A percentile compares a stretch with the other conserved stretches of the same genome.
Conservation (phyloP, 805 yeast genomes). For the Torulaspora franciscae region DNA sequence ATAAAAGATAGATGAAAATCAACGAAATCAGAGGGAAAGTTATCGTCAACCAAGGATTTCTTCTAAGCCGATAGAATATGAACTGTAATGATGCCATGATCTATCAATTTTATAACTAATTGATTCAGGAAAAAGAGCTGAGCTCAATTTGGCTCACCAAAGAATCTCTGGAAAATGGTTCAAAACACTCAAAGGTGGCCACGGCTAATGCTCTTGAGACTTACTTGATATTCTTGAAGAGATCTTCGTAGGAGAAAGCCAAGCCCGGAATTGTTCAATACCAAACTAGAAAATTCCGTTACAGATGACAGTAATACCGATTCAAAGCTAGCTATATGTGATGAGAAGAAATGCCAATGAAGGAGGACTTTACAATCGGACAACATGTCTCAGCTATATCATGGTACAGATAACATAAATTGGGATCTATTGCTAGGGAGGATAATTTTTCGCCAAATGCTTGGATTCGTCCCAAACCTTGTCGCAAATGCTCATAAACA, state of each 20-base stretch:
- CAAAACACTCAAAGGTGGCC: neutral
- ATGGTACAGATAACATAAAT: neutral
- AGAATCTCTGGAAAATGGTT: neutral
- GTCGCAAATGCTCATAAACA: slow-evolving; percentile 34
- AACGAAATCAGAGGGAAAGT: slow-evolving; percentile 25
- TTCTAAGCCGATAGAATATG: slow-evolving; percentile 28
- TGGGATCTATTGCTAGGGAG: neutral
- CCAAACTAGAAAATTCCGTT: neutral
- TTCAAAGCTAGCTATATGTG: neutral
- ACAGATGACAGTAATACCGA: slow-evolving; percentile 2
- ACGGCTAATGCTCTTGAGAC: neutral
- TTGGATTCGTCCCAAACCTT: slow-evolving; percentile 34
- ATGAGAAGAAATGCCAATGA: neutral
- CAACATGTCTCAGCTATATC: neutral
- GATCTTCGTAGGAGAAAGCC: neutral
- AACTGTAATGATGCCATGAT: slow-evolving; percentile 18
- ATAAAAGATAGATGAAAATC: slow-evolving; percentile 21
- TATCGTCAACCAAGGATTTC: slow-evolving; percentile 25
- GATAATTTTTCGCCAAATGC: slow-evolving; percentile 7
- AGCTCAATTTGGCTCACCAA: neutral
- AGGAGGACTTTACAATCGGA: neutral
- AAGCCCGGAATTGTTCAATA: neutral
- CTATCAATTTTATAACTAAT: neutral
- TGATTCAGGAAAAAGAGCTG: neutral
- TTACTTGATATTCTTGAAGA: neutral